Evolutionary conservation across 306 rosid species (phyloP), one percentile per base, ranked within the genome.

Genomic region (Arachis hypogaea): DNA sequence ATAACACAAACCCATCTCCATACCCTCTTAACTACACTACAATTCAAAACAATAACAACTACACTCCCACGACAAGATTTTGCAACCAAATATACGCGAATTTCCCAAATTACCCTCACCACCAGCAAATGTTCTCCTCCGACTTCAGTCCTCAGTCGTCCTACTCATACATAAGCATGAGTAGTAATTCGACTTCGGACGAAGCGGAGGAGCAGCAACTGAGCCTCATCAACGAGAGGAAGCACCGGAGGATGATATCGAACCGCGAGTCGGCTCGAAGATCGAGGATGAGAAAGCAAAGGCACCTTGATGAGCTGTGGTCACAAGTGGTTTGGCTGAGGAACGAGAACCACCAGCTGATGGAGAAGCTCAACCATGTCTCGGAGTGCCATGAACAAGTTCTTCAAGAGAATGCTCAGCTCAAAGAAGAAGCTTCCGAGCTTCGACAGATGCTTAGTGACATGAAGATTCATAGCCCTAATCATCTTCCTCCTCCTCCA

Each of bases 231-330:
- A 84, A 78, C 5, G 99, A 94, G 82, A 86, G 99, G 74, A 94
- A 88, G 44, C 95, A 90, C 38, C 74, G 99, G 42, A 77, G 99
- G 80, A 94, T 90, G 98, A 88, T 94, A 83, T 94, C 99, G 0
- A 94, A 94, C 74, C 68, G 99, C n/a, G 99, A 94, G 41, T 94
- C 99, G 0, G 99, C 99, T 0, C 90, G 99, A 2, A 60, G 99
- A 7, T 94, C 99, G 0, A 87, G 99, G 3, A 90, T 90, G 92
- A 86, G 99, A 58, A 94, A 92, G 86, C 97, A 94, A 78, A 89
- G 76, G 62, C 98, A 94, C 80, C 88, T 94, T 30, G 98, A 94
- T 72, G 99, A 94, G 75, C 89, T 94, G 3, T 94, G 99, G 96
- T 92, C 96, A 5, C 99, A 94, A 71, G 96, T 92, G 16, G 80